A percentile compares a stretch with the other conserved stretches of the same genome.
Evolutionary conservation across 1,284 basidiomycete genomes (phyloP).

Genomic region (Wallemia mellicola): DNA sequence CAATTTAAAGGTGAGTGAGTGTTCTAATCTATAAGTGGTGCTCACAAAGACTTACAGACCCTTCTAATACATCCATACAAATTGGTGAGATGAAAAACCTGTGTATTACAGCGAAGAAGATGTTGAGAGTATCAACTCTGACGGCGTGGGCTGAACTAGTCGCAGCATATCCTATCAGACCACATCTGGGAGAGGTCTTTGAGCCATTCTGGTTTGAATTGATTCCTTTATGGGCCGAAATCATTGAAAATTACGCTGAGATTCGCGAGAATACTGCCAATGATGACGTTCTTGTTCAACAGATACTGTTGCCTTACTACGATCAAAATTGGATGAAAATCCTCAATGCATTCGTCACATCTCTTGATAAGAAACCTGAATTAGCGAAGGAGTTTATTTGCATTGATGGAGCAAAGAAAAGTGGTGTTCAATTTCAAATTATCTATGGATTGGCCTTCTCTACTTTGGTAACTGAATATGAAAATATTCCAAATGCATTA

Average conservation of each 20-base stretch:
- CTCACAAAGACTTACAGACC: neutral
- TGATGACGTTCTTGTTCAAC: neutral
- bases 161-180: conserved; percentile 39
- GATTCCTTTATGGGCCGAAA: conserved; percentile 4
- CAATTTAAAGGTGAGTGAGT: conserved; percentile 39
- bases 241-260: neutral
- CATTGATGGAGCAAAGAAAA: neutral
- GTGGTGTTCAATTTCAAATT: neutral
- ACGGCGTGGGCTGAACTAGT: conserved; percentile 89
- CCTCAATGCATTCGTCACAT: neutral
- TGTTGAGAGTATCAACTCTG: conserved; percentile 74
- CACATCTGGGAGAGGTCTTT: conserved; percentile 52
- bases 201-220: conserved; percentile 74
- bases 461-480: neutral
- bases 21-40: no score
- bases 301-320: neutral
- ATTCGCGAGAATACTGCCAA: neutral
- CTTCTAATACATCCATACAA: conserved; percentile 36
- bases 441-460: neutral
- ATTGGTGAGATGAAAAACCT: conserved; percentile 62
- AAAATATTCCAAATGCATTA: neutral
- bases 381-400: neutral
- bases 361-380: neutral
- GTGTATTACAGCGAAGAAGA: conserved; percentile 75
- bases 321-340: neutral